Evolutionary conservation across 2,329 filamentous ascomycete species (phyloP).

Genomic region (Fusarium austroafricanum): DNA sequence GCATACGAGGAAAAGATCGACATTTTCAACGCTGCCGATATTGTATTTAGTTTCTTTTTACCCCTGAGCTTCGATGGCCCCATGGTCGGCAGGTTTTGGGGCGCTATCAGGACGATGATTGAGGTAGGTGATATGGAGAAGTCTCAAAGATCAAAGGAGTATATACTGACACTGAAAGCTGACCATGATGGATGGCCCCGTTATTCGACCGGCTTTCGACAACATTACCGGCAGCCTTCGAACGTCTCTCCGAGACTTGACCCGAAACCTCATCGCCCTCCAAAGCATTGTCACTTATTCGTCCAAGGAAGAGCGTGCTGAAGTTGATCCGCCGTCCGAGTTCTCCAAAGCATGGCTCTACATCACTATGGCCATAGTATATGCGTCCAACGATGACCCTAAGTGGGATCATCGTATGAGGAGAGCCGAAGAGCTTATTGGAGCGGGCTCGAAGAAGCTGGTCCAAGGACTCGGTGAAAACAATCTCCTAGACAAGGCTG

Average conservation of each 20-base stretch:
- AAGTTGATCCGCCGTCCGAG: slow-evolving; percentile 51
- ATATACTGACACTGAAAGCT: slow-evolving; percentile 28
- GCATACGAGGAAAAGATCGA: slow-evolving; percentile 52
- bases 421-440: slow-evolving; percentile 48
- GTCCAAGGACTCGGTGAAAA: slow-evolving; percentile 50
- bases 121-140: slow-evolving; percentile 39
- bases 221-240: slow-evolving; percentile 29
- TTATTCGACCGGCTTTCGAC: background rate
- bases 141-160: background rate
- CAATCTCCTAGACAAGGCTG: slow-evolving; percentile 51
- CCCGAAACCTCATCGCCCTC: slow-evolving; percentile 45
- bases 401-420: slow-evolving; percentile 48
- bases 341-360: slow-evolving; percentile 58
- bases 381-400: slow-evolving; percentile 36
- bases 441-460: slow-evolving; percentile 52
- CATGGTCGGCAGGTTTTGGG: slow-evolving; percentile 58
- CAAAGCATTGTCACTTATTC: slow-evolving; percentile 47
- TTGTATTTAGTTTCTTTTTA: slow-evolving; percentile 57
- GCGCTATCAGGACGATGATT: slow-evolving; percentile 51
- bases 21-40: slow-evolving; percentile 56
- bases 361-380: slow-evolving; percentile 53
- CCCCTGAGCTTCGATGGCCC: slow-evolving; percentile 52
- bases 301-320: slow-evolving; percentile 43
- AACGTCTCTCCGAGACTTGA: slow-evolving; percentile 39
- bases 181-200: slow-evolving; percentile 2